phyloP scores from a whole-genome alignment of 208 protist genomes.

The Spironucleus salmonicida region DNA sequence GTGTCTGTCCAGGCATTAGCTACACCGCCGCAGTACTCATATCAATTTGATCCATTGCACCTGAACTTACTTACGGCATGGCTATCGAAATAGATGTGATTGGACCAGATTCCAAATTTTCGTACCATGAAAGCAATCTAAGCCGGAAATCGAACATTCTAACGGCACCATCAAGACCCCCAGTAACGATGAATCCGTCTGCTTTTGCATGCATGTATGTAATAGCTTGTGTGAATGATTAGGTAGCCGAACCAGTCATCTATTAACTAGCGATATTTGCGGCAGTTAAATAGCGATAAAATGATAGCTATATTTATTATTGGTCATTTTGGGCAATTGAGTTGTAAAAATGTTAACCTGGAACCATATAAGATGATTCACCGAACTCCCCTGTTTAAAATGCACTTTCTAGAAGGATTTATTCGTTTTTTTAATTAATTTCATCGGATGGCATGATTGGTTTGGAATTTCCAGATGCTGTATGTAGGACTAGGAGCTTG shows the following conservation, averaged over 20 bases:
- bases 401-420: neutral
- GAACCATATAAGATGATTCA: neutral
- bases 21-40: conserved; percentile 11
- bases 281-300: conserved; percentile 16
- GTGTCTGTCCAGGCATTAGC: conserved; percentile 2
- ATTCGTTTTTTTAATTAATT: neutral
- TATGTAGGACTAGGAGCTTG: neutral
- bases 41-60: neutral
- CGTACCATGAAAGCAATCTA: conserved; percentile 19
- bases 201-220: neutral
- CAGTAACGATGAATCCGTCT: conserved; percentile 19
- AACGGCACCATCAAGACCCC: conserved; percentile 11
- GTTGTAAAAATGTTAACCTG: neutral
- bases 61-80: neutral
- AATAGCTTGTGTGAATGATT: conserved; percentile 17
- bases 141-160: conserved; percentile 24
- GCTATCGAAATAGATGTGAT: conserved; percentile 27
- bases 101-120: conserved; percentile 22
- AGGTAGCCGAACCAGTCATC: conserved; percentile 6
- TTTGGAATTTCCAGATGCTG: conserved; percentile 4
- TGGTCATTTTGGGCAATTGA: neutral
- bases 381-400: neutral
- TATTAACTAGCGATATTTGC: neutral
- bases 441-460: neutral
- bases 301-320: neutral